phyloP scores from a whole-genome alignment of 2,329 filamentous ascomycete genomes.

The Colletotrichum chrysophilum region DNA sequence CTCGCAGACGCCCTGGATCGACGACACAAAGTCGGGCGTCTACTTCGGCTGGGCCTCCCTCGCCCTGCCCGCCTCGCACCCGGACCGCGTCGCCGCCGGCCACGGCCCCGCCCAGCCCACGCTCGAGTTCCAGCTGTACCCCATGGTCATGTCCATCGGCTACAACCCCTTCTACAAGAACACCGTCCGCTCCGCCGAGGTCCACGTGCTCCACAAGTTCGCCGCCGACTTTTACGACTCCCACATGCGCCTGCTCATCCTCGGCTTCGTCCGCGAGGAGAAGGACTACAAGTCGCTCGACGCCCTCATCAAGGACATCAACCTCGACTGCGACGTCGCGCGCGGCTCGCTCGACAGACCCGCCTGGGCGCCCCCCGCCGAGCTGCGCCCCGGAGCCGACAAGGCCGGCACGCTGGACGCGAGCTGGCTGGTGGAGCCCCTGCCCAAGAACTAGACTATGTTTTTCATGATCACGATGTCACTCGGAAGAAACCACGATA shows the following conservation, averaged over 20 bases:
- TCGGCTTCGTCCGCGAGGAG: slow-evolving; percentile 90
- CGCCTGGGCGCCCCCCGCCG: slow-evolving; percentile 58
- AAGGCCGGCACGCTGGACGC: slow-evolving; percentile 38
- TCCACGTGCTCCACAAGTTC: slow-evolving; percentile 85
- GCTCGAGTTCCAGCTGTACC: slow-evolving; percentile 58
- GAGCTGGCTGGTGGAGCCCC: slow-evolving; percentile 42
- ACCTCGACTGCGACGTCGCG: slow-evolving; percentile 85
- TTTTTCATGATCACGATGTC: background rate
- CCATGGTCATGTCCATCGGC: slow-evolving; percentile 92
- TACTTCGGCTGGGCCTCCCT: slow-evolving; percentile 94
- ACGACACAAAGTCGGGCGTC: slow-evolving; percentile 74
- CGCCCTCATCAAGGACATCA: slow-evolving; percentile 86
- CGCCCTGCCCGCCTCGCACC: slow-evolving; percentile 56
- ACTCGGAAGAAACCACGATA: slow-evolving; percentile 8
- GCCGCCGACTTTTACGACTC: slow-evolving; percentile 82
- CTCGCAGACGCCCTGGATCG: slow-evolving; percentile 64
- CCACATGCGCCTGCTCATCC: slow-evolving; percentile 78
- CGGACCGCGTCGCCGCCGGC: slow-evolving; percentile 36
- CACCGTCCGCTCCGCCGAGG: slow-evolving; percentile 82
- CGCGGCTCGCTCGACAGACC: slow-evolving; percentile 71
- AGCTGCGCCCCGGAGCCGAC: slow-evolving; percentile 22
- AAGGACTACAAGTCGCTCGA: slow-evolving; percentile 86
- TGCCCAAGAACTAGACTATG: background rate
- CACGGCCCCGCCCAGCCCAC: slow-evolving; percentile 29
- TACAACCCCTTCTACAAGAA: slow-evolving; percentile 99